Conservation (phyloP, 164 flowering plant species). For the Piper longum region DNA sequence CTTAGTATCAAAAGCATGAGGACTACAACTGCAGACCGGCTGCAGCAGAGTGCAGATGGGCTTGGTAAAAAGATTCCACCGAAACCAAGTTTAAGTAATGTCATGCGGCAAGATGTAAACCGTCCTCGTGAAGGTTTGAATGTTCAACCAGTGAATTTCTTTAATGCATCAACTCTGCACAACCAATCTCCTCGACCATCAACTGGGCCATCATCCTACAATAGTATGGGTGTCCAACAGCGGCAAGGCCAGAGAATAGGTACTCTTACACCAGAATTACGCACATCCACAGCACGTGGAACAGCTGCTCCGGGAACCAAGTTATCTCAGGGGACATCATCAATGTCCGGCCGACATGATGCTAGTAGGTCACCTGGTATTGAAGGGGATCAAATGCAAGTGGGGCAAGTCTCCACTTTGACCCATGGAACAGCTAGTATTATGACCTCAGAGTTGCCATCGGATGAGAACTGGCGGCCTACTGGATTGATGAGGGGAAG, state of each 20-base stretch:
- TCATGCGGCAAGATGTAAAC: conserved; percentile 9
- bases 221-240: conserved; percentile 6
- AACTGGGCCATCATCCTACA: background rate
- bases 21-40: conserved; percentile 2
- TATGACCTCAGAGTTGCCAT: conserved; percentile 12
- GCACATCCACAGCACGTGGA: background rate
- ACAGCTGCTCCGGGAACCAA: background rate
- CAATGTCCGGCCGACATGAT: conserved; percentile 9
- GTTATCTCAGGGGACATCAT: conserved; percentile 5
- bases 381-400: background rate
- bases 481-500: conserved; percentile 80
- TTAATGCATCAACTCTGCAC: conserved; percentile 8
- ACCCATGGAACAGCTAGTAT: conserved; percentile 2
- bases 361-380: background rate
- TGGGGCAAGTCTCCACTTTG: background rate
- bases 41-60: conserved; percentile 1
- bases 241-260: conserved; percentile 17
- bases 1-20: background rate
- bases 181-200: conserved; percentile 6
- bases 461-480: conserved; percentile 53
- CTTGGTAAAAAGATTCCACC: conserved; percentile 6
- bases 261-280: background rate
- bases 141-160: conserved; percentile 16
- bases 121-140: background rate
- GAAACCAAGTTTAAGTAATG: conserved; percentile 16